Conservation (phyloP, 352 stramenopile species). For the Phytophthora brassicae region DNA sequence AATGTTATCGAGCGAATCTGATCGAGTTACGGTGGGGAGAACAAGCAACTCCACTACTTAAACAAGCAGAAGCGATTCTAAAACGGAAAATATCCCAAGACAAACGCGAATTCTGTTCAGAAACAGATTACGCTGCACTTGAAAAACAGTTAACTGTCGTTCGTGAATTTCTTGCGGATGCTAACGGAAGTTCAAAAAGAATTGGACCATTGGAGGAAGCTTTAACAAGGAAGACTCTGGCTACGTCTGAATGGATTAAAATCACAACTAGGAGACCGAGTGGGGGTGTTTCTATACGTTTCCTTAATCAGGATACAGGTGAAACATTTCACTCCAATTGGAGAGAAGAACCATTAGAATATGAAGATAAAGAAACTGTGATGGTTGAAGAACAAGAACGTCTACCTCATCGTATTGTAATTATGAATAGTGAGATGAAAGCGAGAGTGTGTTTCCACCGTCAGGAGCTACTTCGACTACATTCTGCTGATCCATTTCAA, state of each 20-base stretch:
- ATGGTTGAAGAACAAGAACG: constrained; percentile 23
- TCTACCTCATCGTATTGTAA: constrained; percentile 42
- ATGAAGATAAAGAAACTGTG: constrained; percentile 41
- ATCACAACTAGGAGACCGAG: constrained; percentile 16
- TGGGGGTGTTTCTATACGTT: constrained; percentile 22
- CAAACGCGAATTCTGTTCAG: constrained; percentile 13
- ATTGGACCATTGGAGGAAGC: constrained; percentile 31
- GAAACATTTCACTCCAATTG: constrained; percentile 26
- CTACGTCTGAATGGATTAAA: constrained; percentile 63
- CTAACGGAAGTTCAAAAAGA: not conserved
- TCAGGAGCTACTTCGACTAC: constrained; percentile 16
- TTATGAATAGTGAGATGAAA: constrained; percentile 40
- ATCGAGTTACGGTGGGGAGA: constrained; percentile 14
- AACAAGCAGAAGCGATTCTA: constrained; percentile 27
- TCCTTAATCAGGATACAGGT: constrained; percentile 72
- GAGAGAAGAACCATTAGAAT: constrained; percentile 54
- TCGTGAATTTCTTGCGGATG: constrained; percentile 14
- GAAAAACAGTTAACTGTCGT: constrained; percentile 24
- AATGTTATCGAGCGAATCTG: constrained; percentile 46
- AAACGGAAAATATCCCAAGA: constrained; percentile 11
- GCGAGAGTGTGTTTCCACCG: constrained; percentile 11
- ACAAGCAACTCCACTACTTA: constrained; percentile 17
- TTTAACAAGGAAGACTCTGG: constrained; percentile 36
- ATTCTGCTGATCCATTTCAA: constrained; percentile 38
- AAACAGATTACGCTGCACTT: constrained; percentile 2